Evolutionary conservation across 2,329 filamentous ascomycete genomes (phyloP), one percentile per base, ranked within the genome.

Genomic region (Aspergillus quadrilineatus): DNA sequence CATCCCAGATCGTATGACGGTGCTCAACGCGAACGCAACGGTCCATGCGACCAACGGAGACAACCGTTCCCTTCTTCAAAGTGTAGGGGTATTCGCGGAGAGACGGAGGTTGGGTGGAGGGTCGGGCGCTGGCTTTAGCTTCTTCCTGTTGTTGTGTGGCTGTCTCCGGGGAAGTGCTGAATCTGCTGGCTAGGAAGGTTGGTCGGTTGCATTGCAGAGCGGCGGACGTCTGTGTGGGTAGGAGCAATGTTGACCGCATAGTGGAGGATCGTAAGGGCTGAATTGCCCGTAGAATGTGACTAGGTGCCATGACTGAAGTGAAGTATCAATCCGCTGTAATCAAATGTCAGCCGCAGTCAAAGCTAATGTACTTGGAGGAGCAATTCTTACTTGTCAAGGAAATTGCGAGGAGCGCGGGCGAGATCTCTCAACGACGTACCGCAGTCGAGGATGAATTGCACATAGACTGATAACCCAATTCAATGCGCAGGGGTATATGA

Each of bases 31-130:
- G 69, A 49, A 75, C 75, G 34, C 73, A 76, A 55, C 71, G 72
- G 52, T 75, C 65, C 75, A 77, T 77, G 28, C 66, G 65, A 50
- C 74, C 75, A 48, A 73, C 74, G 22, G 74, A 74, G 47, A 70
- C 64, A 28, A 77, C 75, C 42, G 73, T 77, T 61, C 75, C 75
- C 55, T 62, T 70, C 57, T 71, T 71, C 52, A 69, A 51, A 49
- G 59, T 63, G 60, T 69, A 73, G 59, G 71, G 69, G 59, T 74
- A 75, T 53, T 52, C 60, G 62, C 72, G 72, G 53, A 73, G 66
- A 36, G 67, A 68, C 39, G 70, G 61, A 22, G 65, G 67, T 10
- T 46, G 42, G 59, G 58, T 55, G 56, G 54, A 63, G 60, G 29
- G 14, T 42, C 34, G 14, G 22, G 14, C 17, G 42, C 17, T 34